phyloP scores from a whole-genome alignment of 176 grass and related monocot species.

The Hordeum vulgare region MorexV3_pseudomolecules_assembly NC_058520.1:405961450-405961949 shows the following conservation, averaged over 20 bases:
- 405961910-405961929: not conserved
- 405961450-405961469: not conserved
- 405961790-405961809: not conserved
- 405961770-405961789: not conserved
- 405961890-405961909: not conserved
- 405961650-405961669: not conserved
- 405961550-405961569: not conserved
- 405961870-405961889: not conserved
- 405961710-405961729: not conserved
- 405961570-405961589: conserved; percentile 18
- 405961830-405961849: not conserved
- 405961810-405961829: not conserved
- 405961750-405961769: not conserved
- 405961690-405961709: not conserved
- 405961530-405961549: not conserved
- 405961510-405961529: not conserved
- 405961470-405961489: not conserved
- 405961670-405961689: not conserved
- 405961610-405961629: not conserved
- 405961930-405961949: not conserved
- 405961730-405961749: not conserved
- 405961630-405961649: conserved; percentile 12
- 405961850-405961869: not conserved
- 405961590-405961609: not conserved
- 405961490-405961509: not conserved